Evolutionary conservation across 805 yeast genomes (phyloP).

Genomic region (Metschnikowia continentalis): DNA sequence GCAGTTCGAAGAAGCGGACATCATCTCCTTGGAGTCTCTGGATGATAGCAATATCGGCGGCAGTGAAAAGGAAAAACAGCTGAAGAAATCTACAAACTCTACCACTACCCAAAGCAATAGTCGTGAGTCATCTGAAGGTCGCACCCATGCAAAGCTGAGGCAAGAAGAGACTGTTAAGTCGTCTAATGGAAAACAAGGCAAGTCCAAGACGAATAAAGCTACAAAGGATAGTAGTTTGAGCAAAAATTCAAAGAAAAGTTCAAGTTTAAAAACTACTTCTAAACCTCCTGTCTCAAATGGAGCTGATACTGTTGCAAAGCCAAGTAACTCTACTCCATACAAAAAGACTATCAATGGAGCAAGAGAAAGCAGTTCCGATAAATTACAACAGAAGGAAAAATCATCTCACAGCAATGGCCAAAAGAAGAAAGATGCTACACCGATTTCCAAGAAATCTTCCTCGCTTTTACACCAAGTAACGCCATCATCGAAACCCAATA

Average conservation of each 20-base stretch:
- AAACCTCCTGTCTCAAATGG: background rate
- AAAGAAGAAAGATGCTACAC: background rate
- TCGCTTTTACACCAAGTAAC: background rate
- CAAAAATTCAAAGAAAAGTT: background rate
- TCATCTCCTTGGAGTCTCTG: slow-evolving; percentile 7
- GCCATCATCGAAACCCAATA: no score
- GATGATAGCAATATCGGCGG: background rate
- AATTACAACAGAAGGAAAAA: background rate
- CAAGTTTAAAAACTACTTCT: background rate
- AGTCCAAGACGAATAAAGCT: background rate
- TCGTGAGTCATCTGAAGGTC: background rate
- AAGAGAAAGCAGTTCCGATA: background rate
- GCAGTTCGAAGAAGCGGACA: slow-evolving; percentile 10
- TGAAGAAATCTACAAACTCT: background rate
- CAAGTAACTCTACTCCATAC: background rate
- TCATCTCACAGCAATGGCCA: background rate
- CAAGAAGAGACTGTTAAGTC: background rate
- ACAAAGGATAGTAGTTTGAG: background rate
- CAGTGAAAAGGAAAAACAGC: background rate
- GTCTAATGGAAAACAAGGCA: background rate
- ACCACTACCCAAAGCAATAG: background rate
- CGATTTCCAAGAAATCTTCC: background rate
- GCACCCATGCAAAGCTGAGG: background rate
- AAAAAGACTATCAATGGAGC: background rate
- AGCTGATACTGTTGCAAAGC: background rate